Percentiles rank a stretch among this genome's conserved stretches.
Conservation (phyloP, 1,284 basidiomycete species). For the Leucoagaricus sp. region DNA sequence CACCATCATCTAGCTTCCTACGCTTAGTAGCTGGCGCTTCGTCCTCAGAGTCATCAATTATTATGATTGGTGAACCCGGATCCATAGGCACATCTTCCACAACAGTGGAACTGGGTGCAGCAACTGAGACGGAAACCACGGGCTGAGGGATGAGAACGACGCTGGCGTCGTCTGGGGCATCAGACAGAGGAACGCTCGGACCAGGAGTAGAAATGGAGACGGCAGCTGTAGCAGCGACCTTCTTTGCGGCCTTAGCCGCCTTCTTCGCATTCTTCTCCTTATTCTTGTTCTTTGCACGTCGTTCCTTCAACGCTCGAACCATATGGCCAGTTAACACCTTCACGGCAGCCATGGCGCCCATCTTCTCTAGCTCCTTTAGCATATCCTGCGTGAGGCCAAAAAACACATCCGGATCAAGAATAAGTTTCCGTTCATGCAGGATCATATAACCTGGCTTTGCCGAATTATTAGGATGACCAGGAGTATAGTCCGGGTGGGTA, state of each 20-base stretch:
- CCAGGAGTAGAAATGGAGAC: not conserved
- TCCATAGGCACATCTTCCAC: constrained; percentile 23
- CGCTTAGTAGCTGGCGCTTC: constrained; percentile 57
- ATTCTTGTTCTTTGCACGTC: constrained; percentile 53
- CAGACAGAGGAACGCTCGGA: not conserved
- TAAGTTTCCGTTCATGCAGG: constrained; percentile 81
- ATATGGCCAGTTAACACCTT: constrained; percentile 84
- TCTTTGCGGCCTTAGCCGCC: constrained; percentile 31
- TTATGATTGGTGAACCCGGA: constrained; percentile 45
- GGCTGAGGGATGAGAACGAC: not conserved
- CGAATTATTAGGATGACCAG: constrained; percentile 55
- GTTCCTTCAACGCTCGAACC: constrained; percentile 83
- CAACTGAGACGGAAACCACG: constrained; percentile 23
- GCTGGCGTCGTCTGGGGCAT: not conserved
- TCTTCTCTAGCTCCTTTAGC: constrained; percentile 73
- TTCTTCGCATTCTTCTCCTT: constrained; percentile 39
- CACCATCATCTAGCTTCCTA: constrained; percentile 43
- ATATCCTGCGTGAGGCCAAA: constrained; percentile 75
- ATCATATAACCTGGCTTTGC: constrained; percentile 65
- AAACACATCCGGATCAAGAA: constrained; percentile 86
- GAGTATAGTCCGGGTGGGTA: constrained; percentile 45
- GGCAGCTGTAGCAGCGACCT: constrained; percentile 16
- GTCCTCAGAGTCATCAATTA: constrained; percentile 62
- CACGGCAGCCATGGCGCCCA: constrained; percentile 83
- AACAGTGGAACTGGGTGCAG: constrained; percentile 8